Evolutionary conservation across 1,284 basidiomycete genomes (phyloP), one percentile per base, ranked within the genome.

Genomic region (Ganoderma leucocontextum): DNA sequence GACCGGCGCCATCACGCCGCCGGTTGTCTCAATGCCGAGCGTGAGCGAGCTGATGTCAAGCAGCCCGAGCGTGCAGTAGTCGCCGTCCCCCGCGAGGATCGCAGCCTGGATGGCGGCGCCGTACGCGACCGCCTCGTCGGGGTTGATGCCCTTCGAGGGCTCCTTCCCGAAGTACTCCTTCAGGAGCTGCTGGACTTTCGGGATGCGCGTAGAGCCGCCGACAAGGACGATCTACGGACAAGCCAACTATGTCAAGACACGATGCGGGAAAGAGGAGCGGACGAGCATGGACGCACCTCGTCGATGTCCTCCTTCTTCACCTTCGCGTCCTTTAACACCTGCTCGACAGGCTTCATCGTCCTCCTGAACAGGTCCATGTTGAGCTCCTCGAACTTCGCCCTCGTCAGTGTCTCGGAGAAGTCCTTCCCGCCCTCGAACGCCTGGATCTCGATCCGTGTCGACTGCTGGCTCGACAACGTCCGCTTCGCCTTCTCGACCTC

Each of bases 401-500:
- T 91, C 69, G 97, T 99, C 52, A 99, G 89, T 17, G 95, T 95
- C 87, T 98, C 97, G 49, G 95, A 95, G 78, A 99, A 95, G 85
- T 99, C 97, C 78, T 97, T 95, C 76, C 97, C 97, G 76, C 87
- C 90, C 82, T 97, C 97, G 84, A 99, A 98, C 33, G 87, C 85
- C 80, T 94, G 91, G 73, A 93, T 91, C 78, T 93, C 91, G 75
- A 93, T 85, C 79, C 87, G 87, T 71, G 89, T 89, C 67, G 84
- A 86, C 85, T 90, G 90, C 80, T 92, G 91, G 76, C 82, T 86
- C 36, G 91, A 98, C 66, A 99, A 87, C 25, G 96, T 98, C 38
- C 97, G 89, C 91, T 99, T 99, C 77, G 97, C 97, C 85, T 97
- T 97, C 85, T 99, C 97, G 74, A 98, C 96, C 81, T 98, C 97